Base-by-base conservation (phyloP, 2,329 filamentous ascomycete species). In the Talaromyces amestolkiae region DNA sequence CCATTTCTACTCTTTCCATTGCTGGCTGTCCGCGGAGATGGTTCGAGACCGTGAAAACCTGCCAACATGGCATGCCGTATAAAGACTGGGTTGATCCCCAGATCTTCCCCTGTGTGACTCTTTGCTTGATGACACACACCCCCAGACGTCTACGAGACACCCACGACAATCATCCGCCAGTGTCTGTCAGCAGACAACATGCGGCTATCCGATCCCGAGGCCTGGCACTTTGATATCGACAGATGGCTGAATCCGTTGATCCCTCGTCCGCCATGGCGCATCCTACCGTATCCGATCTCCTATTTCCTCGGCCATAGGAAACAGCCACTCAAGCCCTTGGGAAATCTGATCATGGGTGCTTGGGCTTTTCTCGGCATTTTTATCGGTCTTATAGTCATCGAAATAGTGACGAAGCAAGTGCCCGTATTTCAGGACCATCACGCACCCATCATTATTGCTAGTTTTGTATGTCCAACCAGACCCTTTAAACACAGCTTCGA, bases 201-300 rank as follows among this genome's bases (percentile, higher is more conserved):
- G 65, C 11, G 54, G n/a, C 49, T 68, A 13, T 66, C 72, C 11
- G 70, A 72, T 53, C 69, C 72, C 6, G 71, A 68, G 19, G 69
- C 70, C 31, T 77, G 76, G 72, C 82, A 89, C 72, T 87, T 96
- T 77, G 87, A 95, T 77, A 85, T 96, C 68, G 93, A 97, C 81
- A 79, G 78, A n/a, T 87, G 89, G 74, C 75, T 96, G 60, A 92
- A 94, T 74, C 89, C 84, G 2, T 82, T 87, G 67, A 73, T 96
- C 27, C 90, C 90, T 9, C 80, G 85, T 15, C 89, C 89, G 47
- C 86, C 85, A 70, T 84, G 91, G 74, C 79, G 84, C 33, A 78
- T 81, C 53, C 73, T 96, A 1, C 93, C 92, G 0, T 81, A 81
- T 56, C 84, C 85, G 0, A 73, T 95, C 22, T 85, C 91, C 22